Evolutionary conservation across 441 rosid genomes (phyloP).

Genomic region (Pelargonium myrrhifolium): DNA sequence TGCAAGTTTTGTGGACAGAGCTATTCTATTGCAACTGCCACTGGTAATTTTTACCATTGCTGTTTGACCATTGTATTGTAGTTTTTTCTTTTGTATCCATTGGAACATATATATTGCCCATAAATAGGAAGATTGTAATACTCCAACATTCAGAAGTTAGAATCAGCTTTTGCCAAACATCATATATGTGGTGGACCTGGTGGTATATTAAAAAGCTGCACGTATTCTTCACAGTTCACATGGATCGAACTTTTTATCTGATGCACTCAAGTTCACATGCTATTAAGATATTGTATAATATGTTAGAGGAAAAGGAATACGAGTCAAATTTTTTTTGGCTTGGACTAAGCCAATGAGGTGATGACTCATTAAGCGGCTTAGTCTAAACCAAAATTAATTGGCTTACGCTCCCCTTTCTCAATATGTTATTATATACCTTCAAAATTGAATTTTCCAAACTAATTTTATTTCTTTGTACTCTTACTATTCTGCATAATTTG

Average conservation of each 20-base stretch:
- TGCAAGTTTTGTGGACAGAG: conserved; percentile 92
- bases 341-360: no score
- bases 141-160: not conserved
- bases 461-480: not conserved
- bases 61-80: not conserved
- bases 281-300: not conserved
- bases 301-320: no score
- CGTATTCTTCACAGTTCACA: conserved; percentile 8
- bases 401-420: no score
- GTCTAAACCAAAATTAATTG: no score
- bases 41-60: conserved; percentile 40
- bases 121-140: not conserved
- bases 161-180: no score
- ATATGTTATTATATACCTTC: not conserved
- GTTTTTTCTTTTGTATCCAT: not conserved
- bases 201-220: not conserved
- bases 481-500: not conserved
- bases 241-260: not conserved
- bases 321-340: no score
- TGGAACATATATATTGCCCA: not conserved
- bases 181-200: not conserved
- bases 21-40: conserved; percentile 90
- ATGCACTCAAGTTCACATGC: not conserved
- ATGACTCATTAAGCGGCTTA: no score
- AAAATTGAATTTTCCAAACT: conserved; percentile 8